Conservation (phyloP, 225 moss, liverwort and hornwort genomes). For the Polytrichum formosum region DNA sequence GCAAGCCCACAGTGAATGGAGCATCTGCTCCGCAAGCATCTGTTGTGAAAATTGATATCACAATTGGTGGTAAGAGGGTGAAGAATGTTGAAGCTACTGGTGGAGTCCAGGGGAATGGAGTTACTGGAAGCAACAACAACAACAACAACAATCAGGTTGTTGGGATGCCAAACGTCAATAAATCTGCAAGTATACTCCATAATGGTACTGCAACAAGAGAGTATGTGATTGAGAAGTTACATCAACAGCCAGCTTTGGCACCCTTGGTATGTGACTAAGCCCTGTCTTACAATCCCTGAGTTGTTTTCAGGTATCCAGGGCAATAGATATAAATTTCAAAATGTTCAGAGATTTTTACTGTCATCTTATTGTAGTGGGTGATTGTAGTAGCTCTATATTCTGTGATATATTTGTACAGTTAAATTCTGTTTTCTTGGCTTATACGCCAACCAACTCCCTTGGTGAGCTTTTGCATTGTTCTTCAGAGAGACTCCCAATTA, state of each 20-base stretch:
- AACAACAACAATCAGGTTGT: conserved; percentile 22
- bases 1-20: conserved; percentile 37
- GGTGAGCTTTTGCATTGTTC: no score
- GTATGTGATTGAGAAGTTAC: conserved; percentile 85
- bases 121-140: conserved; percentile 6
- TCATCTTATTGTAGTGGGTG: no score
- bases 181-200: conserved; percentile 76
- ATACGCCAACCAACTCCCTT: no score
- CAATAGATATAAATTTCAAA: no score
- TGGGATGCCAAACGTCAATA: conserved; percentile 18
- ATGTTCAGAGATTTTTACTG: no score
- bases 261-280: conserved; percentile 64
- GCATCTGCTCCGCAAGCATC: conserved; percentile 22
- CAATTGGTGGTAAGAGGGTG: conserved; percentile 82
- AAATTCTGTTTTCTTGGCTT: no score
- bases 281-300: no score
- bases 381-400: no score
- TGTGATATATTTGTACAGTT: no score
- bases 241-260: conserved; percentile 76
- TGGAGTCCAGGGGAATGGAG: conserved; percentile 25
- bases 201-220: conserved; percentile 93
- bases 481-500: no score
- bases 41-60: conserved; percentile 88
- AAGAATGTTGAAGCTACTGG: conserved; percentile 44
- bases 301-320: no score